Conservation (phyloP, 805 yeast species). For the Debaryomyces hansenii region DNA sequence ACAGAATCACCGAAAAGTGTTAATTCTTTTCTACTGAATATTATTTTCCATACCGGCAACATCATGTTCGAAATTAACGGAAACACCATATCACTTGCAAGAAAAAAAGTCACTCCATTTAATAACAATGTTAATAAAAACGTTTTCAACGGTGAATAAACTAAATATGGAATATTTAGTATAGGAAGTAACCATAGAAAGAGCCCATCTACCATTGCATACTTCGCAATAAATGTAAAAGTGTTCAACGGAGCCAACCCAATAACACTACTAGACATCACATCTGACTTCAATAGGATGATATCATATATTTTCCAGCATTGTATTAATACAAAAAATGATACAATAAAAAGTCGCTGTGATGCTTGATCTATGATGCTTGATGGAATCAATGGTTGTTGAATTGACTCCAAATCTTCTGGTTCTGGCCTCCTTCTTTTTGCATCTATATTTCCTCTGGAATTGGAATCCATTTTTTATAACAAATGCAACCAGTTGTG, state of each 20-base stretch:
- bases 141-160: constrained; percentile 60
- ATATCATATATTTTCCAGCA: constrained; percentile 82
- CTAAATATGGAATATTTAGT: constrained; percentile 72
- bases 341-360: constrained; percentile 69
- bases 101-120: constrained; percentile 50
- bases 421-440: background rate
- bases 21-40: constrained; percentile 45
- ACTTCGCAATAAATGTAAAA: constrained; percentile 66
- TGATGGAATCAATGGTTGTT: constrained; percentile 54
- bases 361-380: constrained; percentile 68
- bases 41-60: constrained; percentile 44
- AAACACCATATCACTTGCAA: constrained; percentile 52
- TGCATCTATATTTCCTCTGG: background rate
- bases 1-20: constrained; percentile 53
- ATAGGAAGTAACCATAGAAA: constrained; percentile 71
- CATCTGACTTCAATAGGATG: constrained; percentile 52
- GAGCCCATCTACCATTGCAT: constrained; percentile 68
- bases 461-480: constrained; percentile 2
- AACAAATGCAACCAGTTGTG: background rate
- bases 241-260: constrained; percentile 45
- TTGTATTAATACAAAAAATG: constrained; percentile 73
- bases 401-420: background rate
- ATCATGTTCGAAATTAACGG: constrained; percentile 40
- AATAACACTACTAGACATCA: constrained; percentile 22
- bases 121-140: constrained; percentile 47